Conservation (phyloP, 1,284 basidiomycete genomes). For the Heterobasidion occidentale region DNA sequence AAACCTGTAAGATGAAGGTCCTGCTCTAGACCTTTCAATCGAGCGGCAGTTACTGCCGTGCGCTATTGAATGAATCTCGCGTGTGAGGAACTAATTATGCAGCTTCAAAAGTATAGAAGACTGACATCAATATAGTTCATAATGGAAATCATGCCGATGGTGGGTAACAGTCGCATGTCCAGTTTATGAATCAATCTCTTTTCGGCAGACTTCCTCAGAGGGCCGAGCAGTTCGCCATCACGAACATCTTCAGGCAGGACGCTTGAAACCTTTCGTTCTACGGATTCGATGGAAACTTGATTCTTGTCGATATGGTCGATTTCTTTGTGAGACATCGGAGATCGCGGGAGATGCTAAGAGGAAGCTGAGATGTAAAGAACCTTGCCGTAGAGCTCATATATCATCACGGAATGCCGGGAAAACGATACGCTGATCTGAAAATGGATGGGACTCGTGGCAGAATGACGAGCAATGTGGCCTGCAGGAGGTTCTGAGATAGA, state of each 20-base stretch:
- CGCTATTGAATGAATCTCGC: slow-evolving; percentile 27
- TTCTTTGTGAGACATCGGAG: too few relatives aligned
- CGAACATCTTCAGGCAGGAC: not conserved
- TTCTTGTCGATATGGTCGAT: not conserved
- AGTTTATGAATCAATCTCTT: slow-evolving; percentile 34
- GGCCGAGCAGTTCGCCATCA: slow-evolving; percentile 20
- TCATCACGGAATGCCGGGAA: not conserved
- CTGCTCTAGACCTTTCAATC: slow-evolving; percentile 51
- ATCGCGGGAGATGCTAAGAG: too few relatives aligned
- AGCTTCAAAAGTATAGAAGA: slow-evolving; percentile 3
- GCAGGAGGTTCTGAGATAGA: not conserved
- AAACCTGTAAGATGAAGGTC: slow-evolving; percentile 46
- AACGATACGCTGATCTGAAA: not conserved
- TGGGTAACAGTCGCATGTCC: slow-evolving; percentile 51
- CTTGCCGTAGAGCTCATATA: not conserved
- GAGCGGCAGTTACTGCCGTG: slow-evolving; percentile 51
- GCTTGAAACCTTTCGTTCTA: not conserved
- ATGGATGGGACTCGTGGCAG: not conserved
- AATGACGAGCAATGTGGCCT: not conserved
- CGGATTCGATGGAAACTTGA: not conserved
- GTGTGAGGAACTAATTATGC: not conserved
- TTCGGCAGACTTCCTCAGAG: slow-evolving; percentile 18
- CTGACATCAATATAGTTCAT: slow-evolving; percentile 66
- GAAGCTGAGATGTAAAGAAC: too few relatives aligned
- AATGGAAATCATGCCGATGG: slow-evolving; percentile 53